These are phyloP conservation scores for Pichia sp. DNA, from an alignment of 1,139 yeast genomes.

Conservation along the genomic window DNA sequence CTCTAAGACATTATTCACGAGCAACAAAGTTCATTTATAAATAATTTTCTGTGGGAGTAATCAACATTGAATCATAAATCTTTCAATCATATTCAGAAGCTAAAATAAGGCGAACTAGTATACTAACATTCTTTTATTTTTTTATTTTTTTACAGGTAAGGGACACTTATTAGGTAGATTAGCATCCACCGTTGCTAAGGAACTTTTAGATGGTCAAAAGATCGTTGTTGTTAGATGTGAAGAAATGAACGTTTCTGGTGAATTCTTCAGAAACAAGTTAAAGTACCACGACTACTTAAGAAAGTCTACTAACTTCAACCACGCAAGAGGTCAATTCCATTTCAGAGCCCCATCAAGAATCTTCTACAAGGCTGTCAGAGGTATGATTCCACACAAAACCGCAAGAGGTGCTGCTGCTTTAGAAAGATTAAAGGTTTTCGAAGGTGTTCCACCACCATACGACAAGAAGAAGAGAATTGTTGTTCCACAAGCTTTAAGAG, in stretches of 20 bases:
- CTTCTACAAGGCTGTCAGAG: conserved; percentile 98
- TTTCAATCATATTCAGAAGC: not conserved
- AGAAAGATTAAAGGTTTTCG: conserved; percentile 98
- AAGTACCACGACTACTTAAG: conserved; percentile 99
- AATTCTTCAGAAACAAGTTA: conserved; percentile 99
- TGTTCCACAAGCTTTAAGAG: conserved; percentile 99
- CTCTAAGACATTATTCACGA: no score
- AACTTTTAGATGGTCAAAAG: conserved; percentile 96
- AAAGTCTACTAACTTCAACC: conserved; percentile 98
- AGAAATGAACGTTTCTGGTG: conserved; percentile 98
- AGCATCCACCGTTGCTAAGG: conserved; percentile 98
- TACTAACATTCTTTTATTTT: conserved; percentile 4
- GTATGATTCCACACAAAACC: conserved; percentile 99
- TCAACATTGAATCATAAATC: not conserved
- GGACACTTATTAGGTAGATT: conserved; percentile 99
- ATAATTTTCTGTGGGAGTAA: not conserved
- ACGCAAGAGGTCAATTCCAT: conserved; percentile 99
- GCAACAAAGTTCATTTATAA: no score
- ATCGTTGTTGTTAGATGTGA: conserved; percentile 97
- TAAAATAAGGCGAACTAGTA: not conserved
- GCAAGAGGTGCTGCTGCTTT: conserved; percentile 99
- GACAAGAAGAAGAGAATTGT: conserved; percentile 99
- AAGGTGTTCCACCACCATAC: conserved; percentile 99
- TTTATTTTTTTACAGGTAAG: conserved; percentile 45
- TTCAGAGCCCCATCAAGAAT: conserved; percentile 99